Evolutionary conservation across 2,329 filamentous ascomycete genomes (phyloP).

Genomic region (Dothiorella sarmentorum): DNA sequence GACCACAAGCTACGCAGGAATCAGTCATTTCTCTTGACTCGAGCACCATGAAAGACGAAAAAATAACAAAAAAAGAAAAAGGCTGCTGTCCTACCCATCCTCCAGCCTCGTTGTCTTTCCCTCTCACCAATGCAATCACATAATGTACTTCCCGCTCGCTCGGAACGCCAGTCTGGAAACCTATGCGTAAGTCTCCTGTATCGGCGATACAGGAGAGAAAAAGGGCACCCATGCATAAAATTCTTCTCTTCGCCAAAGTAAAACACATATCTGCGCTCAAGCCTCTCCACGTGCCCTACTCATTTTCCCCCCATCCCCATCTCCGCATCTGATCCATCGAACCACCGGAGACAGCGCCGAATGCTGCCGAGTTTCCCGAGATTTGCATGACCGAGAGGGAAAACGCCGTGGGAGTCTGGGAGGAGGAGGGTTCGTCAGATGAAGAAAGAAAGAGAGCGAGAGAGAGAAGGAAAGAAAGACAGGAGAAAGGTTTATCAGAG

Average conservation of each 20-base stretch:
- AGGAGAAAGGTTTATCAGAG: not conserved
- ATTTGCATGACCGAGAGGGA: not conserved
- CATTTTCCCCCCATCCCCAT: not conserved
- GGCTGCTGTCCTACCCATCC: not conserved
- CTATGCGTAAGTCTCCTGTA: no score
- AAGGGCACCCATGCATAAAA: no score
- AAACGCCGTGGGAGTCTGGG: not conserved
- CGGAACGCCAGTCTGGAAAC: no score
- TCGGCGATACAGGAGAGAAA: no score
- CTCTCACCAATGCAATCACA: not conserved
- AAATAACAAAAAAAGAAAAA: not conserved
- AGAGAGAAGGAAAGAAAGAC: no score
- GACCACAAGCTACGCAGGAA: not conserved
- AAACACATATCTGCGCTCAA: no score
- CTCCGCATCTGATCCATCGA: not conserved
- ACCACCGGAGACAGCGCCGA: not conserved
- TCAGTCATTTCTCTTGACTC: not conserved
- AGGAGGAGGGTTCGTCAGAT: not conserved
- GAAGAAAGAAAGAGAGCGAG: not conserved
- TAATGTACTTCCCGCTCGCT: not conserved
- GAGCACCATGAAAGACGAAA: not conserved
- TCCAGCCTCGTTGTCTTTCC: not conserved
- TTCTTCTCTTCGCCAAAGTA: no score
- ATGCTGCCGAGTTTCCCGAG: not conserved
- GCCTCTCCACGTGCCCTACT: no score